phyloP scores from a whole-genome alignment of 305 asterid species.

The Fraxinus ornus region DNA sequence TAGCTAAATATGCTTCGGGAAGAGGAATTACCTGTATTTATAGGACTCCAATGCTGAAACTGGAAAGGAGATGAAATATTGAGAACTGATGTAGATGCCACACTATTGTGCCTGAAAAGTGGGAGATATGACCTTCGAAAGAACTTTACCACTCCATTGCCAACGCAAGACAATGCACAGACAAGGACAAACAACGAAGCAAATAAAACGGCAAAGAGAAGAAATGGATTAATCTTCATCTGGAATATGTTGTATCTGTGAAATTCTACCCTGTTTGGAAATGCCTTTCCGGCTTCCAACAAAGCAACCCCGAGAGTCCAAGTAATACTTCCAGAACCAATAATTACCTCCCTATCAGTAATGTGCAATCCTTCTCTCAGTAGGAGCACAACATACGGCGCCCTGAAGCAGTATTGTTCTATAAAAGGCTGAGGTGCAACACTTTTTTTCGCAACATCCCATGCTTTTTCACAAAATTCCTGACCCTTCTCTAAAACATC shows the following conservation, averaged over 20 bases:
- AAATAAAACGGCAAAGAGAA: conserved; percentile 41
- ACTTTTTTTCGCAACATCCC: conserved; percentile 58
- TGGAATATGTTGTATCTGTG: conserved; percentile 31
- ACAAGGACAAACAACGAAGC: conserved; percentile 53
- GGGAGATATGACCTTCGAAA: conserved; percentile 66
- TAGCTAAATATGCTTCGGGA: neutral
- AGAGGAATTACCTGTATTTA: conserved; percentile 58
- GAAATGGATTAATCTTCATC: conserved; percentile 35
- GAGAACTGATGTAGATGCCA: conserved; percentile 54
- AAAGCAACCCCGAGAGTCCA: conserved; percentile 80
- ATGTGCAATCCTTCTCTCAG: conserved; percentile 73
- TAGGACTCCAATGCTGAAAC: conserved; percentile 89
- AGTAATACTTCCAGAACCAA: conserved; percentile 73
- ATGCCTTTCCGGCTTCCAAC: conserved; percentile 63
- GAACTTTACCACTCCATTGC: conserved; percentile 52
- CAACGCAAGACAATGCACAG: conserved; percentile 49
- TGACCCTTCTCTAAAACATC: conserved; percentile 63
- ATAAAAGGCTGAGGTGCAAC: conserved; percentile 77
- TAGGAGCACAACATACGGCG: conserved; percentile 59
- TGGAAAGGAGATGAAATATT: conserved; percentile 63
- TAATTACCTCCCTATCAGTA: conserved; percentile 45
- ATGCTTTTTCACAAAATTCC: conserved; percentile 55
- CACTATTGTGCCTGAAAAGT: conserved; percentile 62
- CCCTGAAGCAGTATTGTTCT: conserved; percentile 79
- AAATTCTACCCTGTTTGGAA: conserved; percentile 32